Evolutionary conservation across 2,329 filamentous ascomycete genomes (phyloP).

Genomic region (Grosmannia clavigera): DNA sequence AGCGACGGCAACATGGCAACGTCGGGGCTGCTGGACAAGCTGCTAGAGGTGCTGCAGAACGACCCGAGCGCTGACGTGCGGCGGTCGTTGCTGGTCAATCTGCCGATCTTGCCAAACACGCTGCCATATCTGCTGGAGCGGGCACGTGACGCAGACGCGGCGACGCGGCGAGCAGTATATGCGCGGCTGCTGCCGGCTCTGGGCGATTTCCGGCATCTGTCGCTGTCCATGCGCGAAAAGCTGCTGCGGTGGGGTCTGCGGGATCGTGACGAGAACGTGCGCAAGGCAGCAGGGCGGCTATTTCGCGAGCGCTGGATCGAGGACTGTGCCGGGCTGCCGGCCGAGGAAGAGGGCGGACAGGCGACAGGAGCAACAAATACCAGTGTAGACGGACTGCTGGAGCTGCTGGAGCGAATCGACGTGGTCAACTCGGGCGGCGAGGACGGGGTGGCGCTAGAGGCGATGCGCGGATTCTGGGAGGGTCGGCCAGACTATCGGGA

Average conservation of each 20-base stretch:
- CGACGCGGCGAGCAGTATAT: conserved; percentile 76
- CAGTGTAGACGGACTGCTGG: conserved; percentile 71
- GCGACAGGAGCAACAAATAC: conserved; percentile 31
- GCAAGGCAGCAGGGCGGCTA: conserved; percentile 77
- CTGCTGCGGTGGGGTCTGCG: conserved; percentile 87
- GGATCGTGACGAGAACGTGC: conserved; percentile 86
- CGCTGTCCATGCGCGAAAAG: conserved; percentile 89
- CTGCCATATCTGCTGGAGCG: conserved; percentile 81
- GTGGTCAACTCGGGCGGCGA: conserved; percentile 83
- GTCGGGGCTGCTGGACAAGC: conserved; percentile 64
- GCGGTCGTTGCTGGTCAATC: conserved; percentile 73
- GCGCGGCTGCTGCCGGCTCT: conserved; percentile 74
- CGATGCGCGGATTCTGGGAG: conserved; percentile 95
- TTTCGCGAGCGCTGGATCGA: conserved; percentile 98
- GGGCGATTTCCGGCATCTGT: conserved; percentile 89
- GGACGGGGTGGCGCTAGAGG: conserved; percentile 80
- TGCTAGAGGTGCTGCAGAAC: conserved; percentile 81
- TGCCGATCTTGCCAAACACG: conserved; percentile 74
- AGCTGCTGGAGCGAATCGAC: conserved; percentile 88
- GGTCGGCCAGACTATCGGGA: conserved; percentile 74
- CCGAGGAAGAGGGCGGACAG: conserved; percentile 33
- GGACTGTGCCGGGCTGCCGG: conserved; percentile 62
- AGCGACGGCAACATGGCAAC: conserved; percentile 48
- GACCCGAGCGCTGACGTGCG: conserved; percentile 91
- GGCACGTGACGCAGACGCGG: conserved; percentile 75